These are phyloP conservation scores for Fragosphaeria purpurea DNA, from an alignment of 2,329 filamentous ascomycete genomes.

Conservation along the genomic window DNA sequence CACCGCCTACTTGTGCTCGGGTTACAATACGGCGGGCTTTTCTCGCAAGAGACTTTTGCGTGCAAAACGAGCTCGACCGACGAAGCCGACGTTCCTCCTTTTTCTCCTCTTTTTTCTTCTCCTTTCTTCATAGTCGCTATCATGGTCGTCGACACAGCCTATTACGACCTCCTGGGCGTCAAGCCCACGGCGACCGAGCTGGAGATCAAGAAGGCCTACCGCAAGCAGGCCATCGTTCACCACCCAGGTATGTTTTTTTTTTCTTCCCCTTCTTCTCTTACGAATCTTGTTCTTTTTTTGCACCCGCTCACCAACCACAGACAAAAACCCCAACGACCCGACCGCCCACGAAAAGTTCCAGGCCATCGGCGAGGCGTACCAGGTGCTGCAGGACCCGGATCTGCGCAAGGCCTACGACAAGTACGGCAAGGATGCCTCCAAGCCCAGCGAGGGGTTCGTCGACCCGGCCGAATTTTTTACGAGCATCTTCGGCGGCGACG, in stretches of 20 bases:
- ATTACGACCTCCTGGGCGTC: conserved; percentile 82
- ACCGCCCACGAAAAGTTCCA: conserved; percentile 93
- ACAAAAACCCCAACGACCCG: conserved; percentile 97
- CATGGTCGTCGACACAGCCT: conserved; percentile 83
- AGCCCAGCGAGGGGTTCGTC: conserved; percentile 84
- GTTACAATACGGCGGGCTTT: no score
- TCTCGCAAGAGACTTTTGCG: no score
- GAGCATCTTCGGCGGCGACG: conserved; percentile 95
- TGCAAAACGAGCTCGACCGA: no score
- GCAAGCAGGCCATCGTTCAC: conserved; percentile 87
- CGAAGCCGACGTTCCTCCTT: no score
- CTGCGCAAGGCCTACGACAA: conserved; percentile 92
- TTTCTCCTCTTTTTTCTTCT: no score
- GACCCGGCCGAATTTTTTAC: conserved; percentile 97
- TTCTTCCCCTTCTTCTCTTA: background rate
- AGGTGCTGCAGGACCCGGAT: conserved; percentile 78
- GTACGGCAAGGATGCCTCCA: conserved; percentile 88
- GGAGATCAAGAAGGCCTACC: conserved; percentile 95
- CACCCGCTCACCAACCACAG: conserved; percentile 30
- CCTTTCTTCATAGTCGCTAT: conserved; percentile 15
- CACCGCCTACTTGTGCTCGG: no score
- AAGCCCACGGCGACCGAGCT: conserved; percentile 75
- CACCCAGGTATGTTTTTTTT: conserved; percentile 57
- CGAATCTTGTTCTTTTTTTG: conserved; percentile 1
- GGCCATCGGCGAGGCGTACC: conserved; percentile 64